Percentiles rank a stretch among this genome's conserved stretches.
These are phyloP conservation scores for Podospora pseudoanserina DNA, from an alignment of 495 filamentous ascomycete genomes.

Conservation along the genomic window DNA sequence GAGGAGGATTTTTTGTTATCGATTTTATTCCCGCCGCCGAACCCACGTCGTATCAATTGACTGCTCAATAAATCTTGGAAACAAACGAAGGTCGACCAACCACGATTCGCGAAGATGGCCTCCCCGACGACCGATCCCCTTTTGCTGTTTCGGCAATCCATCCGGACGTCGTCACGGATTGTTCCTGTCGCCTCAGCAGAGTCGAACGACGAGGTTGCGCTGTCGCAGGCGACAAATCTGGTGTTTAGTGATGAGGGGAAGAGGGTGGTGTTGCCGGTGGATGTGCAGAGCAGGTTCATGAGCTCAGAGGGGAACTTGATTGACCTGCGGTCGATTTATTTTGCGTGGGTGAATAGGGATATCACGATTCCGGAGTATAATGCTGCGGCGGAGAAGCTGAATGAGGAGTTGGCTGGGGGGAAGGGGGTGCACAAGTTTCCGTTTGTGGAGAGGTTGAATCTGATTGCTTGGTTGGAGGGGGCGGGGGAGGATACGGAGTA, in stretches of 20 bases:
- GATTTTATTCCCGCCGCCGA: not conserved
- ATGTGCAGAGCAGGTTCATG: conserved; percentile 77
- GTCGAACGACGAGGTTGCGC: conserved; percentile 36
- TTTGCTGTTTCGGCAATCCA: conserved; percentile 71
- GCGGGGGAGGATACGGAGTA: conserved; percentile 85
- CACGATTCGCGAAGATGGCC: conserved; percentile 32
- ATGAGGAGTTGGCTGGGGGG: conserved; percentile 58
- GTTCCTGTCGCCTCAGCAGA: conserved; percentile 67
- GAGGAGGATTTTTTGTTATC: not conserved
- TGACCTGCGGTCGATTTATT: conserved; percentile 90
- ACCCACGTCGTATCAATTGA: not conserved
- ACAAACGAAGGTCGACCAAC: not conserved
- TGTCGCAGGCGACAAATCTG: conserved; percentile 78
- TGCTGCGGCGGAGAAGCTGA: conserved; percentile 71
- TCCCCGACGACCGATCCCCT: conserved; percentile 61
- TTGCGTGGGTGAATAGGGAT: conserved; percentile 91
- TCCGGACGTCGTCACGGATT: conserved; percentile 59
- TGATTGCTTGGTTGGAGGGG: conserved; percentile 89
- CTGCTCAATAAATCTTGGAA: not conserved
- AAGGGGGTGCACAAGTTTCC: conserved; percentile 73
- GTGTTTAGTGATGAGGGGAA: conserved; percentile 60
- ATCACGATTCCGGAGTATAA: conserved; percentile 85
- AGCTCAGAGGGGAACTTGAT: conserved; percentile 61
- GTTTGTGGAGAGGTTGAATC: conserved; percentile 84
- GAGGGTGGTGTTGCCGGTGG: conserved; percentile 66